Base-by-base conservation (phyloP, 352 stramenopile species). In the Pythium myriotylum region DNA sequence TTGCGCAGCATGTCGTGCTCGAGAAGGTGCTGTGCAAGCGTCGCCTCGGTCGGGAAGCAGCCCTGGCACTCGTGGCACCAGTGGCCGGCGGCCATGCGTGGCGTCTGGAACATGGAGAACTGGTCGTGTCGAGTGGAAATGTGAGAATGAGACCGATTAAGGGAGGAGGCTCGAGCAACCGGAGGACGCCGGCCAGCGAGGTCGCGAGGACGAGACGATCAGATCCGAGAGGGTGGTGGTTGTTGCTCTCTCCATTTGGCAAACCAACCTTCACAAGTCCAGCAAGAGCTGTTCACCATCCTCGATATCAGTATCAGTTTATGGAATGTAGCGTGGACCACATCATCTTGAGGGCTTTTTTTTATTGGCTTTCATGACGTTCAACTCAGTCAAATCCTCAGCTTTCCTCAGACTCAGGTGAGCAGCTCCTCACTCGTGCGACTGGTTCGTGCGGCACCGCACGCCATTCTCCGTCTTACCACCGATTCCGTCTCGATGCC, bases 401-500 rank as follows among this genome's bases (percentile, higher is more conserved):
- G 37, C 5, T 4, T 20, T 43, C 5, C 8, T 17, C 37, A 17
- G 37, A 43, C 37, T 43, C 37, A 43, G 37, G n/a, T 14, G 5
- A 16, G n/a, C 7, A 43, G 37, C 37, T 43, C 37, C 37, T 43
- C 37, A 20, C 37, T 6, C 37, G 13, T 43, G 37, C 37, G 37
- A 43, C 37, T 43, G 37, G 37, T 35, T 43, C 37, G 37, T 43
- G 37, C 37, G 13, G 37, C 37, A 43, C 37, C 37, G 37, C 37
- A 43, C 37, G 13, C 7, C 37, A 43, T 14, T 19, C 4, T 43
- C 13, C 13, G 37, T 20, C 37, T 43, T 43, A 43, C 37, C 37
- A 43, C 37, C 37, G 8, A 4, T 14, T 43, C 13, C 22, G 27
- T 32, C 9, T 3, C 5, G 4, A 88, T 91, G 79, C 67, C 77